Percentiles rank a stretch among this genome's conserved stretches.
phyloP scores from a whole-genome alignment of 352 stramenopile species.

The Pythium plurisporium region DNA sequence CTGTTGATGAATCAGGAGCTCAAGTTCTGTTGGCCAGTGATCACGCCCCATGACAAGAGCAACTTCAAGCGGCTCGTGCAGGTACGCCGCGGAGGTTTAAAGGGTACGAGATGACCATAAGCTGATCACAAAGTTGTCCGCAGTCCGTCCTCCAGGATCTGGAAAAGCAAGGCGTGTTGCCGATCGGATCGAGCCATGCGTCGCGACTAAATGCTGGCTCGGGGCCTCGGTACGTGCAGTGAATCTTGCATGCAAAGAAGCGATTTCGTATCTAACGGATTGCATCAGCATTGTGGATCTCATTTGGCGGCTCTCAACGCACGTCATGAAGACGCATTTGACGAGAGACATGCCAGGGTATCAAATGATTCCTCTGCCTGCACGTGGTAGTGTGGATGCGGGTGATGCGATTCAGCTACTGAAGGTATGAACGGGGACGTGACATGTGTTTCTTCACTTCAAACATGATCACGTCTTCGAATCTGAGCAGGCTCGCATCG shows the following conservation, averaged over 20 bases:
- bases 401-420: slow-evolving; percentile 15
- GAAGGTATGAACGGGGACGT: slow-evolving; percentile 22
- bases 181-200: slow-evolving; percentile 45
- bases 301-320: slow-evolving; percentile 45
- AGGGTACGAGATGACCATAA: not conserved
- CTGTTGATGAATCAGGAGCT: too few relatives aligned
- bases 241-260: too few relatives aligned
- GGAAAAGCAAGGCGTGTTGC: slow-evolving; percentile 39
- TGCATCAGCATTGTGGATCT: slow-evolving; percentile 53
- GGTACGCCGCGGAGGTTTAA: slow-evolving; percentile 14
- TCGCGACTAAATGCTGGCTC: slow-evolving; percentile 49
- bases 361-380: slow-evolving; percentile 1
- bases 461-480: too few relatives aligned
- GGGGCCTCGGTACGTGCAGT: slow-evolving; percentile 31
- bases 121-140: not conserved
- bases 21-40: slow-evolving; percentile 48
- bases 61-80: slow-evolving; percentile 61
- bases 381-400: slow-evolving; percentile 20
- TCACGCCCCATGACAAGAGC: slow-evolving; percentile 53
- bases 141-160: slow-evolving; percentile 38
- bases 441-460: not conserved
- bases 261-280: too few relatives aligned
- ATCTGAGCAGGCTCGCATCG: slow-evolving; percentile 36
- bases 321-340: slow-evolving; percentile 32
- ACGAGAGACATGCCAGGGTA: slow-evolving; percentile 17